Evolutionary conservation across 306 rosid genomes (phyloP).

Genomic region (Vigna angularis): DNA sequence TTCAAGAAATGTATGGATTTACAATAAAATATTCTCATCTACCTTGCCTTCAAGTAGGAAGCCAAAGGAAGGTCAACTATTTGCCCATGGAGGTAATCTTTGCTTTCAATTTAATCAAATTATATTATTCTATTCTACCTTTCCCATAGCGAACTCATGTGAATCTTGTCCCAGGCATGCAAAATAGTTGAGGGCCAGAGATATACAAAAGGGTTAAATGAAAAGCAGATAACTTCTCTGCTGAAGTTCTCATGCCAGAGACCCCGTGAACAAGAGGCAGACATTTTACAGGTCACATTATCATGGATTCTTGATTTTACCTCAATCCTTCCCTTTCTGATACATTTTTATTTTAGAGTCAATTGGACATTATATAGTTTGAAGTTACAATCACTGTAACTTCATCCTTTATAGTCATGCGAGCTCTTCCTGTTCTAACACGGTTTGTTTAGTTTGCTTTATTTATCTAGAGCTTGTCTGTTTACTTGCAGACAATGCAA

Average conservation of each 20-base stretch:
- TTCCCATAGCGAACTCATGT: conserved; percentile 20
- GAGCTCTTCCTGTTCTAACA: background rate
- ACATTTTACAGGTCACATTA: conserved; percentile 50
- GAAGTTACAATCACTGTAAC: background rate
- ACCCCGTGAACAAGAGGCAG: conserved; percentile 51
- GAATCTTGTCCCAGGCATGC: conserved; percentile 46
- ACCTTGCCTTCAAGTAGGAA: conserved; percentile 61
- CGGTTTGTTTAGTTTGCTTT: background rate
- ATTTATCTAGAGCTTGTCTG: conserved; percentile 12
- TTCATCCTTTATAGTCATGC: background rate
- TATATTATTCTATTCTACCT: background rate
- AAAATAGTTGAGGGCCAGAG: conserved; percentile 57
- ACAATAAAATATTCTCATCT: conserved; percentile 52
- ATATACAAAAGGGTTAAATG: conserved; percentile 49
- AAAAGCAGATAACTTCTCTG: conserved; percentile 56
- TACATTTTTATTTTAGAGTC: background rate
- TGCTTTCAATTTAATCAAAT: conserved; percentile 22
- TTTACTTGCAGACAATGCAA: conserved; percentile 44
- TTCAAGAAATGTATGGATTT: conserved; percentile 57
- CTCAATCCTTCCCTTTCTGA: background rate
- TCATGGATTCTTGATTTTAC: conserved; percentile 6
- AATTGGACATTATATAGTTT: background rate
- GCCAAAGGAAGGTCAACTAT: conserved; percentile 49
- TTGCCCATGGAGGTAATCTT: conserved; percentile 56
- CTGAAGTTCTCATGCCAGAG: conserved; percentile 54